Base-by-base conservation (phyloP, 371 early-diverging fungal species). In the Mortierella sp. region DNA sequence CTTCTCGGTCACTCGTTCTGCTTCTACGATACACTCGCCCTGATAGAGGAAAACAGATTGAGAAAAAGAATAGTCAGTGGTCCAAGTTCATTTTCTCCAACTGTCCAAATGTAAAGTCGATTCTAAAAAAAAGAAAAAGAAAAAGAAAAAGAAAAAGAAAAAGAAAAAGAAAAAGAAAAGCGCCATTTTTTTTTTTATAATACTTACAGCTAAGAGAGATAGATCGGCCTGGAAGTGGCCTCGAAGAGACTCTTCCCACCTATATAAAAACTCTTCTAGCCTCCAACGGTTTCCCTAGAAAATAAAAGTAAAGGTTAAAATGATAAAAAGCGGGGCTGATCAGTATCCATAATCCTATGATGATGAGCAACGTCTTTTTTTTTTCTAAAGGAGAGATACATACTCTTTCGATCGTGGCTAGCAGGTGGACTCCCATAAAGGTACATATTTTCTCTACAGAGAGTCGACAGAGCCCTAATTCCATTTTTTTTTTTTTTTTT, bases 271-370 rank as follows among this genome's bases (percentile, higher is more conserved):
- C 12, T 87, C 87, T 4, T 82, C 71, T 43, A 83, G 25, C 28
- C 60, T 71, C 89, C 88, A 87, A 50, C 82, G 83, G 62, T 84
- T 84, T 5, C 84, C 85, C 83, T 84, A 76, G 11, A 60, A 23
- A 1, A 16, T 29, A n/a, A 37, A 37, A 37, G 37, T 37, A 37
- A 37, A 37, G 37, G 37, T 37, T 37, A 9, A 5, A 37, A 9
- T 37, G n/a, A 37, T 37, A 37, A 5, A 9, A 37, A 37, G 37
- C 5, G 9, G 3, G 37, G 9, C 37, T 37, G 37, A 37, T 37
- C 9, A 37, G 9, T 9, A 37, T 37, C 37, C n/a, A n/a, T n/a
- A n/a, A n/a, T n/a, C n/a, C n/a, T n/a, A n/a, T n/a, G n/a, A n/a
- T n/a, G n/a, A n/a, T n/a, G n/a, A n/a, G n/a, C n/a, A n/a, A n/a